Base-by-base conservation (phyloP, 2,329 filamentous ascomycete genomes). In the Colletotrichum sp. region DNA sequence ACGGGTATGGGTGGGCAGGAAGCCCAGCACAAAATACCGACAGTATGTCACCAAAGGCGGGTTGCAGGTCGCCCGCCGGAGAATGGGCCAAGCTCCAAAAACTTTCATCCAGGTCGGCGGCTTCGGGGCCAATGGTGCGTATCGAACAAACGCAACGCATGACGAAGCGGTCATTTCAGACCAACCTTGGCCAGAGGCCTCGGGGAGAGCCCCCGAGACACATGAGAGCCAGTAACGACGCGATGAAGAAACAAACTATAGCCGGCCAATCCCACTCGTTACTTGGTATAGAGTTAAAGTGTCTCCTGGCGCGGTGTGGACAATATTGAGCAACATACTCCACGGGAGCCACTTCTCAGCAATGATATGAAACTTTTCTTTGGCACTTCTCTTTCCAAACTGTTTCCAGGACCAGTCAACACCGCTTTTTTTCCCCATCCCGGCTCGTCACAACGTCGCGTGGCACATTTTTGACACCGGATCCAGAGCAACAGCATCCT, bases 71-170 rank as follows among this genome's bases (percentile, higher is more conserved):
- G 52, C 12, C 32, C 52, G 32, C 32, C 14, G 30, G 36, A 39
- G 32, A 24, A 24, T n/a, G 28, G 61, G 13, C 28, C 32, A 24
- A 67, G 52, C 48, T 71, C 60, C 30, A 13, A 28, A 21, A 66
- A 36, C 68, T 75, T 8, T 36, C 55, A 68, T 30, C 55, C 12
- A 21, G n/a, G 14, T 48, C 61, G 34, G 69, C 72, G 68, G 72
- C 72, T 72, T 68, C 21, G 26, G 30, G 21, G 61, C 72, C 72
- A 75, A 75, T 72, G 36, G 61, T 63, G 69, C 39, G 28, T 30
- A 34, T 43, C 21, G n/a, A 60, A 72, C 61, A 72, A 64, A 43
- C 63, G 63, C 55, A 72, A 55, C 61, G 63, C 68, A 75, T 72
- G 16, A 71, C 8, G 9, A 34, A 60, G 43, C 57, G 32, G 34